phyloP scores from a whole-genome alignment of 345 rosid species.

The Physaria fendleri region DNA sequence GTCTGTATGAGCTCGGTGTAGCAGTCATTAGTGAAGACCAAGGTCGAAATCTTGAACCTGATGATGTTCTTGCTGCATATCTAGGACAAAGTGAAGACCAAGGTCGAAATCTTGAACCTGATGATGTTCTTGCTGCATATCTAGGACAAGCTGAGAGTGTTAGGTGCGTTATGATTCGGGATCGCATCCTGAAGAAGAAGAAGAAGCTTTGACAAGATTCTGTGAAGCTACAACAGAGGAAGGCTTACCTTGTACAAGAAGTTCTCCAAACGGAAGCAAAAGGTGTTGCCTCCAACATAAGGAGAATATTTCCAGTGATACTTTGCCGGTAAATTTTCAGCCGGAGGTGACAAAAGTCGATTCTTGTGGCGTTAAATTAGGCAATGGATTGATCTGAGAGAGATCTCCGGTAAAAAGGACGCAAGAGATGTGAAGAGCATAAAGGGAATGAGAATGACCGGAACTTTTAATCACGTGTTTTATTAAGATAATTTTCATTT shows the following conservation, averaged over 20 bases:
- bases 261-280: constrained; percentile 36
- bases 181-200: background rate
- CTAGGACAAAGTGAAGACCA: constrained; percentile 96
- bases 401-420: constrained; percentile 26
- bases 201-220: background rate
- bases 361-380: constrained; percentile 30
- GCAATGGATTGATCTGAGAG: constrained; percentile 21
- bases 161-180: constrained; percentile 43
- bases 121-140: constrained; percentile 47
- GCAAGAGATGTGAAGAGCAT: constrained; percentile 30
- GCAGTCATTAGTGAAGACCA: constrained; percentile 19
- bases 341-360: background rate
- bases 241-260: constrained; percentile 43
- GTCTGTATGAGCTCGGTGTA: constrained; percentile 75
- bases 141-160: constrained; percentile 89
- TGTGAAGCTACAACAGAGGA: constrained; percentile 47
- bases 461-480: too few species aligned
- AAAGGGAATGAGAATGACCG: constrained; percentile 35
- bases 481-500: too few species aligned
- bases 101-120: constrained; percentile 45
- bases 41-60: constrained; percentile 44
- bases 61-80: constrained; percentile 47
- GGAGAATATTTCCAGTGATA: background rate
- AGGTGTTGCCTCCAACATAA: constrained; percentile 66
- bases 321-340: background rate